A percentile compares a stretch with the other conserved stretches of the same genome.
Evolutionary conservation across 1,139 yeast genomes (phyloP).

Genomic region (Zygosaccharomyces pseudobailii): DNA sequence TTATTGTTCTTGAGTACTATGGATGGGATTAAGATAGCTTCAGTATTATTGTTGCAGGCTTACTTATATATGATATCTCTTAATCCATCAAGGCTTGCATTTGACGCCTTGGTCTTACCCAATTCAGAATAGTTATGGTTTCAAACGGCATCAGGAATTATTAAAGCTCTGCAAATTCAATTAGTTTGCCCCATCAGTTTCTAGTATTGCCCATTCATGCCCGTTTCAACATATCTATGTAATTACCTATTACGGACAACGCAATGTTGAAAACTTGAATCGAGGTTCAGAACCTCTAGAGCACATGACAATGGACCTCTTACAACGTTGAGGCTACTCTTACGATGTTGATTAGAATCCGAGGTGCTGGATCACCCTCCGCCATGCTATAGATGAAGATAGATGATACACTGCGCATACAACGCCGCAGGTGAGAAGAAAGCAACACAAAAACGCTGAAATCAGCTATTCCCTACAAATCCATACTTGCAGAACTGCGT

Average conservation of each 20-base stretch:
- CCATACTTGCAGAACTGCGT: neutral
- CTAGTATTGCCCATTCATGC: neutral
- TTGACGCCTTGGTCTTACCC: slow-evolving; percentile 5
- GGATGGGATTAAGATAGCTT: slow-evolving; percentile 74
- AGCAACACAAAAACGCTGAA: neutral
- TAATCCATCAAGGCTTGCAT: neutral
- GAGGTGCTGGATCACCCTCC: too few relatives aligned
- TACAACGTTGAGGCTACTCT: neutral
- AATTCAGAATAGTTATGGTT: slow-evolving; percentile 3
- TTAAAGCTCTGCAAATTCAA: neutral
- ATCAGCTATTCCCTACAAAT: neutral
- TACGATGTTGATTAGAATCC: neutral
- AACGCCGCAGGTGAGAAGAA: too few relatives aligned
- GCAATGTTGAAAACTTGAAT: neutral
- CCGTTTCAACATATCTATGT: neutral
- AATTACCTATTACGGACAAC: slow-evolving; percentile 1
- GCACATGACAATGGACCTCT: neutral
- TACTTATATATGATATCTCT: neutral
- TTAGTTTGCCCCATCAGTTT: neutral
- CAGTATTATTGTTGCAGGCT: slow-evolving; percentile 41
- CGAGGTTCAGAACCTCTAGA: neutral
- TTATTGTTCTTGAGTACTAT: slow-evolving; percentile 29
- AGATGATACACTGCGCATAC: too few relatives aligned
- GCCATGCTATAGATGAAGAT: too few relatives aligned
- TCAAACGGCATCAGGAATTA: neutral